Conservation (phyloP, 2,329 filamentous ascomycete genomes). For the Nectriaceae sp. region DNA sequence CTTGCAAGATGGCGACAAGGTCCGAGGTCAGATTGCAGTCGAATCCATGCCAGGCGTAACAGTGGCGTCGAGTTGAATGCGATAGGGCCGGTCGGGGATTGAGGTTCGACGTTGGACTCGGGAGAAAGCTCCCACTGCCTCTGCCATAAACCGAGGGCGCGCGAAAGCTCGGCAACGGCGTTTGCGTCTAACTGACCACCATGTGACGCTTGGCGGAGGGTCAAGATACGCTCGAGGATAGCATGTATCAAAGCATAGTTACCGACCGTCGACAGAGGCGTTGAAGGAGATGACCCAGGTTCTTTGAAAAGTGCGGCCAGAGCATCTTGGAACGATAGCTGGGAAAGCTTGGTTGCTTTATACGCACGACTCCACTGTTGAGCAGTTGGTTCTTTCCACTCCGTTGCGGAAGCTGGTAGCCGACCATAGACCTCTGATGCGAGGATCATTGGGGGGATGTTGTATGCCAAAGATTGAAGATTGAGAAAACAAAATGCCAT, state of each 20-base stretch:
- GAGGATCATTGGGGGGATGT: neutral
- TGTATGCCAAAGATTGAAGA: neutral
- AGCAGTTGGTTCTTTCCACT: neutral
- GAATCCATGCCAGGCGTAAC: neutral
- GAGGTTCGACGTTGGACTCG: neutral
- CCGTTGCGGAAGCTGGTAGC: neutral
- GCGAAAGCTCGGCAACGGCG: neutral
- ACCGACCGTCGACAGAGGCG: neutral
- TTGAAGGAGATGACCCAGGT: neutral
- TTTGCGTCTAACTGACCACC: neutral
- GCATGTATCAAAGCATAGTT: neutral
- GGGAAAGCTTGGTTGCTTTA: neutral
- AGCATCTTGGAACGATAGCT: neutral
- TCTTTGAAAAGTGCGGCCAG: neutral
- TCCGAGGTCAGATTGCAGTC: neutral
- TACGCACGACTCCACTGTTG: neutral
- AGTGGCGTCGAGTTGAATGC: neutral
- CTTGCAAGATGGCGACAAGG: neutral
- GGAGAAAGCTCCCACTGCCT: neutral
- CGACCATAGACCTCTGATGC: neutral
- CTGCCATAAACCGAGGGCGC: neutral
- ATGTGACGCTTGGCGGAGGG: neutral
- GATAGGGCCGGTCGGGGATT: neutral
- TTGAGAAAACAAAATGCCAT: neutral
- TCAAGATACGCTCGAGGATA: neutral